Percentiles rank a stretch among this genome's conserved stretches.
These are phyloP conservation scores for Mesembryanthemum crystallinum DNA, from an alignment of 148 eudicot species.

Conservation along the genomic window DNA sequence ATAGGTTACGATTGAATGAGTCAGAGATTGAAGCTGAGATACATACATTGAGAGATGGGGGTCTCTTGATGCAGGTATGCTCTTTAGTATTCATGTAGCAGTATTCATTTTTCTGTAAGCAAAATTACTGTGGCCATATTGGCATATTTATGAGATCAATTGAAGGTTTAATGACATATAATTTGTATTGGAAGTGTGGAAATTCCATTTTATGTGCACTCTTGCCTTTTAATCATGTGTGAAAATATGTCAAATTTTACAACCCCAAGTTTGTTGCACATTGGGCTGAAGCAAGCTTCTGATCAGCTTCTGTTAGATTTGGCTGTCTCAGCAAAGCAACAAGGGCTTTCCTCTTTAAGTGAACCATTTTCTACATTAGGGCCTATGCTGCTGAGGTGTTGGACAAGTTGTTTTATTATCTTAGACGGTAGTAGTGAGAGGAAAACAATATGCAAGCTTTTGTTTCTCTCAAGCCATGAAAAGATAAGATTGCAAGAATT, in stretches of 20 bases:
- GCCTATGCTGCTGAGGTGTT: not conserved
- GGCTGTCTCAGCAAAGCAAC: not conserved
- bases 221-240: not conserved
- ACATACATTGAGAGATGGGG: slow-evolving; percentile 98
- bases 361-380: not conserved
- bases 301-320: not conserved
- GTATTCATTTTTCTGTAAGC: not conserved
- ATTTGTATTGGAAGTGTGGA: not conserved
- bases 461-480: not conserved
- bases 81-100: not conserved
- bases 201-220: not conserved
- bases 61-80: slow-evolving; percentile 92
- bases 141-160: not conserved
- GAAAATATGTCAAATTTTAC: not conserved
- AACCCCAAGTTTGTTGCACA: not conserved
- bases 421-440: not conserved
- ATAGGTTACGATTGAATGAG: slow-evolving; percentile 77
- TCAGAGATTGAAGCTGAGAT: slow-evolving; percentile 96
- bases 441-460: not conserved
- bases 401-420: not conserved
- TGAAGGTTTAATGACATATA: too few relatives aligned
- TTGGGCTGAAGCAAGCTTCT: not conserved
- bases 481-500: not conserved
- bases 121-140: not conserved
- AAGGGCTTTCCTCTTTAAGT: not conserved